These are phyloP conservation scores for Penicillium sp. DNA, from an alignment of 2,329 filamentous ascomycete genomes.

Conservation along the genomic window DNA sequence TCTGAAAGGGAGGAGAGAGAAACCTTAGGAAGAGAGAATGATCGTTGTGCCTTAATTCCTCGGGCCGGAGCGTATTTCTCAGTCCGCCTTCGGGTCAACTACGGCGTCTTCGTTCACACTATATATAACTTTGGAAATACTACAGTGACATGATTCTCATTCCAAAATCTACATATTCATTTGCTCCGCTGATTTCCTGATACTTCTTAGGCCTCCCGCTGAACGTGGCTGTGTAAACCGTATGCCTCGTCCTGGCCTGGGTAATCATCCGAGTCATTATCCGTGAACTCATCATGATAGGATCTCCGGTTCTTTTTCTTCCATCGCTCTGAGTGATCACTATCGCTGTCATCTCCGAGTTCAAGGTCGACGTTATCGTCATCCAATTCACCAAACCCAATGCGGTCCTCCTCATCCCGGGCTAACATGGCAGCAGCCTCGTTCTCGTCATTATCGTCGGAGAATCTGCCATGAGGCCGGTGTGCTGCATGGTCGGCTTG, in stretches of 20 bases:
- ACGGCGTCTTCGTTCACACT: neutral
- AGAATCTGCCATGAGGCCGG: slow-evolving; percentile 32
- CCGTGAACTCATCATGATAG: slow-evolving; percentile 53
- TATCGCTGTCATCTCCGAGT: slow-evolving; percentile 45
- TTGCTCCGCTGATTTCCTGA: neutral
- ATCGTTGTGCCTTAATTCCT: slow-evolving; percentile 18
- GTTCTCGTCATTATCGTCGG: slow-evolving; percentile 39
- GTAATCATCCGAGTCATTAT: slow-evolving; percentile 48
- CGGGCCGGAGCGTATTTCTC: slow-evolving; percentile 31
- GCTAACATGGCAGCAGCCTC: slow-evolving; percentile 39
- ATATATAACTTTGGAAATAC: neutral
- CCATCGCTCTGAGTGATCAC: slow-evolving; percentile 23
- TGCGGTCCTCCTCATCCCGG: slow-evolving; percentile 41
- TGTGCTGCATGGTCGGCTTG: slow-evolving; percentile 33
- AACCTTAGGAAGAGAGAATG: slow-evolving; percentile 8
- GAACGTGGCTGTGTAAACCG: slow-evolving; percentile 38
- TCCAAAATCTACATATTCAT: neutral
- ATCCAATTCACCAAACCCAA: slow-evolving; percentile 40
- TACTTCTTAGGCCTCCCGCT: slow-evolving; percentile 8
- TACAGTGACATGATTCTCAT: neutral
- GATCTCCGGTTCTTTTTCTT: slow-evolving; percentile 31
- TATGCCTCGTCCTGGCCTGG: slow-evolving; percentile 42
- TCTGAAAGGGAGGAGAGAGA: slow-evolving; percentile 9
- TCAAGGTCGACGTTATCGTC: slow-evolving; percentile 39
- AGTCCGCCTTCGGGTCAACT: slow-evolving; percentile 21